These are phyloP conservation scores for Lodderomyces parapsilosis DNA, from an alignment of 1,139 yeast genomes.

Conservation along the genomic window DNA sequence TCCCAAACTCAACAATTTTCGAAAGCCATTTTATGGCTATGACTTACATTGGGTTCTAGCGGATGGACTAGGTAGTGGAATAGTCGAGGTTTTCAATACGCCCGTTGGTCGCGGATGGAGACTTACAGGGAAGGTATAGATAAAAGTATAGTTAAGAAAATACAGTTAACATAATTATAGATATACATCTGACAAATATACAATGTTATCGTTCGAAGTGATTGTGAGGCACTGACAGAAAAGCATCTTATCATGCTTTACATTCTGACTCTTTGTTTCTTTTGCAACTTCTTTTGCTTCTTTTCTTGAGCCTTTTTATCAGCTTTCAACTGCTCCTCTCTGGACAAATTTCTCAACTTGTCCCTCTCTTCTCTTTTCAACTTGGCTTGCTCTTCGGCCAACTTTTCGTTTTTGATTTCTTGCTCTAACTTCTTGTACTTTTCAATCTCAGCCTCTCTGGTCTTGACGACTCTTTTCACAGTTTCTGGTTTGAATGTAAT, in stretches of 20 bases:
- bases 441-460: conserved; percentile 67
- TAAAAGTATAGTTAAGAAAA: no score
- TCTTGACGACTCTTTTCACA: conserved; percentile 67
- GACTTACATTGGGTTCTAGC: conserved; percentile 63
- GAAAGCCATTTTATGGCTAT: conserved; percentile 60
- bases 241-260: conserved; percentile 14
- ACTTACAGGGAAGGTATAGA: conserved; percentile 49
- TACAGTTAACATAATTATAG: background rate
- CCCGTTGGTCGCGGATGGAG: conserved; percentile 75
- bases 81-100: conserved; percentile 62
- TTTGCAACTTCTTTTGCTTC: conserved; percentile 42
- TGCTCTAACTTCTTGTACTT: conserved; percentile 63
- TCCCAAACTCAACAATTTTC: conserved; percentile 42
- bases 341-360: conserved; percentile 53
- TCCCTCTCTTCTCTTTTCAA: conserved; percentile 63
- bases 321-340: conserved; percentile 72
- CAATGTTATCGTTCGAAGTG: background rate
- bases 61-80: conserved; percentile 68
- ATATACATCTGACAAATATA: background rate
- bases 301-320: conserved; percentile 61
- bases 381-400: conserved; percentile 67
- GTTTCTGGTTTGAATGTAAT: conserved; percentile 63
- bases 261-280: conserved; percentile 42
- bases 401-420: conserved; percentile 62
- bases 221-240: background rate